These are phyloP conservation scores for Adiantum capillusveneris DNA, from an alignment of 75 land plant genomes.

Conservation along the genomic window DNA sequence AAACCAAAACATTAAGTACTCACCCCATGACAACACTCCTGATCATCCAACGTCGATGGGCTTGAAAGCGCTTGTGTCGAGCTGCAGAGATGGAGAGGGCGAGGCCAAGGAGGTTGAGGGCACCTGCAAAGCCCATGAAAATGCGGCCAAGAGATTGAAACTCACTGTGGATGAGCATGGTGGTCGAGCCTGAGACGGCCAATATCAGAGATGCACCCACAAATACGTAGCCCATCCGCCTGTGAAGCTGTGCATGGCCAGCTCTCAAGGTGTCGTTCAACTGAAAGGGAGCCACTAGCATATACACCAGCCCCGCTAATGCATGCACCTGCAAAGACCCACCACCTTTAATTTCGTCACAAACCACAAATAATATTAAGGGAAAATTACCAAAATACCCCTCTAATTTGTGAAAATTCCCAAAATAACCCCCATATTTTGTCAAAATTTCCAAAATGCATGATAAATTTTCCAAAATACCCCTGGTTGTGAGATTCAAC, in stretches of 20 bases:
- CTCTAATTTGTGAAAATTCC: too few species aligned
- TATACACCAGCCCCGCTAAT: background rate
- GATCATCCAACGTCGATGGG: background rate
- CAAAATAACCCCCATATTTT: too few species aligned
- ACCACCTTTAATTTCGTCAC: too few species aligned
- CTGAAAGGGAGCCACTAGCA: background rate
- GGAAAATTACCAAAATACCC: too few species aligned
- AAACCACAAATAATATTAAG: too few species aligned
- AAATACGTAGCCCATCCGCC: background rate
- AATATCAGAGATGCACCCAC: background rate
- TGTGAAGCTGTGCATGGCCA: background rate
- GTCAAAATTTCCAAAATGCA: too few species aligned
- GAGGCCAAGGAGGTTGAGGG: background rate
- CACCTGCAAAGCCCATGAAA: background rate
- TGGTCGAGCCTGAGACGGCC: background rate
- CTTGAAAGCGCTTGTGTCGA: background rate
- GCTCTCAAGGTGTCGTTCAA: background rate
- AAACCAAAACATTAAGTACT: too few species aligned
- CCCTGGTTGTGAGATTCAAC: too few species aligned
- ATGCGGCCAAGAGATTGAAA: background rate
- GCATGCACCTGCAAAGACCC: constrained; percentile 1
- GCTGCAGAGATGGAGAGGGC: background rate
- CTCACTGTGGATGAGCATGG: background rate
- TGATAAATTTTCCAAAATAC: too few species aligned
- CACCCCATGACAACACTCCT: background rate